phyloP scores from a whole-genome alignment of 2,329 filamentous ascomycete genomes.

The Paecilomyces niveus region DNA sequence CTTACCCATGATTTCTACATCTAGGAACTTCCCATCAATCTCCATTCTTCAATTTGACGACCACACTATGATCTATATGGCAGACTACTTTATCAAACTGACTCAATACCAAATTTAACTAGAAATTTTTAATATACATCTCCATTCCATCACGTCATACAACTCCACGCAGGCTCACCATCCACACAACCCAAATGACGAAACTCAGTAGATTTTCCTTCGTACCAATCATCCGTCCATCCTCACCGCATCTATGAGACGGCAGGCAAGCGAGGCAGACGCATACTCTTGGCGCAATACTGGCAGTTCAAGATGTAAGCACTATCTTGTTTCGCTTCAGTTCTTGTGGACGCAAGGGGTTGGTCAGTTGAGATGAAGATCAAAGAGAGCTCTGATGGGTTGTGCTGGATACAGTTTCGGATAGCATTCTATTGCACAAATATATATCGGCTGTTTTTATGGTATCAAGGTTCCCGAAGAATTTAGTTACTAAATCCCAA shows the following conservation, averaged over 20 bases:
- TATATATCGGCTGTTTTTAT: neutral
- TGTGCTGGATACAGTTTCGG: neutral
- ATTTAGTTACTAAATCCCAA: neutral
- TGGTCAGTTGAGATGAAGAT: constrained; percentile 20
- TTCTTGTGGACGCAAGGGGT: neutral
- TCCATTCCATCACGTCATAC: neutral
- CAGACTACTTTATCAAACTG: too few species aligned
- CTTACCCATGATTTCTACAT: neutral
- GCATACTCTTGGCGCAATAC: constrained; percentile 22
- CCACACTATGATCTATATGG: neutral
- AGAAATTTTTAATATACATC: neutral
- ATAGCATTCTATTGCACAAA: neutral
- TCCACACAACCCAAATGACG: constrained; percentile 23
- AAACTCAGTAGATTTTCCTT: constrained; percentile 22
- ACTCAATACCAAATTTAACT: neutral
- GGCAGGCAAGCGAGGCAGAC: constrained; percentile 6
- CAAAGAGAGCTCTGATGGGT: constrained; percentile 39
- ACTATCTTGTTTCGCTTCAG: constrained; percentile 6
- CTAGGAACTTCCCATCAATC: neutral
- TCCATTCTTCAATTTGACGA: neutral
- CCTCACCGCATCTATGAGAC: neutral
- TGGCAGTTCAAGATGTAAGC: constrained; percentile 21
- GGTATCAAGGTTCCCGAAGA: neutral
- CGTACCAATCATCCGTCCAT: constrained; percentile 7
- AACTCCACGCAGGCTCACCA: neutral